A percentile compares a stretch with the other conserved stretches of the same genome.
These are phyloP conservation scores for Friedmanniomyces simplex DNA, from an alignment of 495 filamentous ascomycete genomes.

Conservation along the genomic window DNA sequence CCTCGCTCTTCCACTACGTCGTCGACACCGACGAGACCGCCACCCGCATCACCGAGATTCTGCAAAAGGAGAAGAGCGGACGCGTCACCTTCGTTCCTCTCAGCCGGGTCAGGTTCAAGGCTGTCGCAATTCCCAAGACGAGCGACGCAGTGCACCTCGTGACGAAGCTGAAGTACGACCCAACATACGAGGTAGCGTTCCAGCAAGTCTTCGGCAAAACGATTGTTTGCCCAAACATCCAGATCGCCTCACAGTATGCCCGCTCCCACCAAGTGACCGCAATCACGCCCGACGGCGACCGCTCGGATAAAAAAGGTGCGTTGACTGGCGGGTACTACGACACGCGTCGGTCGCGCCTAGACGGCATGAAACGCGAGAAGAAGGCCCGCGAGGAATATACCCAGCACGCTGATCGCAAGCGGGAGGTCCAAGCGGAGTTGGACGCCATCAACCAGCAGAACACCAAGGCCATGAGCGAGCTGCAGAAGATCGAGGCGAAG, in stretches of 20 bases:
- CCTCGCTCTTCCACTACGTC: constrained; percentile 91
- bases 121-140: constrained; percentile 66
- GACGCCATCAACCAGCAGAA: constrained; percentile 77
- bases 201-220: constrained; percentile 92
- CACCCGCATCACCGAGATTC: constrained; percentile 62
- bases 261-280: constrained; percentile 82
- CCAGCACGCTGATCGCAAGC: constrained; percentile 44
- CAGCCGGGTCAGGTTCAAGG: constrained; percentile 58
- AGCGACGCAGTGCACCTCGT: constrained; percentile 81
- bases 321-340: constrained; percentile 91
- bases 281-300: constrained; percentile 89
- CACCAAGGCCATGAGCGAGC: constrained; percentile 65
- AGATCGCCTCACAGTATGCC: constrained; percentile 78
- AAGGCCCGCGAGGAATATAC: constrained; percentile 69
- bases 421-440: constrained; percentile 53
- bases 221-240: constrained; percentile 82
- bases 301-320: constrained; percentile 84
- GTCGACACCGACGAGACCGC: constrained; percentile 88
- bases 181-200: constrained; percentile 71
- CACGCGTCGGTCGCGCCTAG: constrained; percentile 65
- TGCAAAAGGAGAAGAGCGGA: constrained; percentile 72
- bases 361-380: constrained; percentile 66
- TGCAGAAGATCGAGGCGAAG: constrained; percentile 74
- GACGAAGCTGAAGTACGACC: constrained; percentile 71
- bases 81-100: constrained; percentile 93